These are phyloP conservation scores for Tripterygium wilfordii DNA, from an alignment of 177 flowering plant genomes.

Conservation along the genomic window DNA sequence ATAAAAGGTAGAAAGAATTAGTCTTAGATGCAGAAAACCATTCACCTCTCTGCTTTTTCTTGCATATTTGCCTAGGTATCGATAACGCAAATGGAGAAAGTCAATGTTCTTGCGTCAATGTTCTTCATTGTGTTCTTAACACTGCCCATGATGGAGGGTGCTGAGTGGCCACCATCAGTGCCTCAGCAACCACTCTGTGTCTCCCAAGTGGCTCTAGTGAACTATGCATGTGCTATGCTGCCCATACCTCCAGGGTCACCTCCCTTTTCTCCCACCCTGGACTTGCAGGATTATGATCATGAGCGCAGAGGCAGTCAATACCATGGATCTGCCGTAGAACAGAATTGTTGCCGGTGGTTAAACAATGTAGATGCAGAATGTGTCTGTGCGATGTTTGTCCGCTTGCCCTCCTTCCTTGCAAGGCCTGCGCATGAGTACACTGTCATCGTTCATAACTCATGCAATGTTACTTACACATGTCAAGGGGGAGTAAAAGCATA, in stretches of 20 bases:
- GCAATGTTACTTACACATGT: conserved; percentile 35
- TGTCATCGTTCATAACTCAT: conserved; percentile 21
- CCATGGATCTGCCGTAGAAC: conserved; percentile 5
- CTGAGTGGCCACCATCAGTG: too few species aligned
- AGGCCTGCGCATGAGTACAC: conserved; percentile 35
- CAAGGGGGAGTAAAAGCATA: conserved; percentile 13
- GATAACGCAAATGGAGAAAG: neutral
- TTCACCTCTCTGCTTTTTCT: neutral
- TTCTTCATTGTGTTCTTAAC: neutral
- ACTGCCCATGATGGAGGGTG: neutral
- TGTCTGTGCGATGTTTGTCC: conserved; percentile 44
- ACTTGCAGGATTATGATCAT: too few species aligned
- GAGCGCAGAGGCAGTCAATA: too few species aligned
- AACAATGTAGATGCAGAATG: conserved; percentile 35
- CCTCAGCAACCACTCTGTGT: conserved; percentile 1
- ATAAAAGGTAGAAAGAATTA: too few species aligned
- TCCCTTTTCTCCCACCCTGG: neutral
- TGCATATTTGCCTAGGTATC: neutral
- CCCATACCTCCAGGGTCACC: neutral
- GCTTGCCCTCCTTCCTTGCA: conserved; percentile 44
- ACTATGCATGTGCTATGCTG: conserved; percentile 2
- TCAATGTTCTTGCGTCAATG: neutral
- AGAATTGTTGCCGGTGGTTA: conserved; percentile 52
- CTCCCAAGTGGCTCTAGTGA: conserved; percentile 2
- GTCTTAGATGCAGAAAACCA: too few species aligned